Conservation (phyloP, 345 rosid species). For the Populus simonii region DNA sequence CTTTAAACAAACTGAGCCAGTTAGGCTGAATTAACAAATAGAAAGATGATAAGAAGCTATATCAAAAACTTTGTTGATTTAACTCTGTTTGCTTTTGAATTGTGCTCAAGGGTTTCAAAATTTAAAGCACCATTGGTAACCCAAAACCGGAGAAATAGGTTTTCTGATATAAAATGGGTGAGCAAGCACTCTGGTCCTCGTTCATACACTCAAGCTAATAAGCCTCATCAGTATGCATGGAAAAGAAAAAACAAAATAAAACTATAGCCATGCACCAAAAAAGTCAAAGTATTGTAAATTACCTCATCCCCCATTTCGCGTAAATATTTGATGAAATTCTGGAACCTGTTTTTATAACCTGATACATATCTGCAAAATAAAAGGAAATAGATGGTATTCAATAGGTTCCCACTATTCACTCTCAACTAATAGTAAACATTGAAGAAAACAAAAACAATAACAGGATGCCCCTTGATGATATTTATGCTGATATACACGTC, state of each 20-base stretch:
- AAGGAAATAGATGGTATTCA: slow-evolving; percentile 18
- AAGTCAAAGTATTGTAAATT: slow-evolving; percentile 10
- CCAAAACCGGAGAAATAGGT: not conserved
- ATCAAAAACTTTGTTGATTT: not conserved
- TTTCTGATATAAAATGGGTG: not conserved
- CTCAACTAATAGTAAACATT: not conserved
- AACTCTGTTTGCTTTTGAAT: not conserved
- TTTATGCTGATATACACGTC: not conserved
- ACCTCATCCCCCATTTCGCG: slow-evolving; percentile 99
- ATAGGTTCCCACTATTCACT: not conserved
- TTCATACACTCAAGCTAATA: not conserved
- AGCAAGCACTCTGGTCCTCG: not conserved
- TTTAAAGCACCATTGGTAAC: not conserved
- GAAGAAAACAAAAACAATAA: not conserved
- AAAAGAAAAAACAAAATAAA: not conserved
- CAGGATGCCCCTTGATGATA: not conserved
- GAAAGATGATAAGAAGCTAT: slow-evolving; percentile 1
- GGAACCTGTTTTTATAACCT: slow-evolving; percentile 95
- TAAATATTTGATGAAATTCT: slow-evolving; percentile 85
- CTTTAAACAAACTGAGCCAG: not conserved
- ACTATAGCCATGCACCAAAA: not conserved
- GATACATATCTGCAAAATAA: slow-evolving; percentile 78
- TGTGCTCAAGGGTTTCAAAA: not conserved
- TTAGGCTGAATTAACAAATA: slow-evolving; percentile 3
- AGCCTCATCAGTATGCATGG: not conserved